A percentile compares a stretch with the other conserved stretches of the same genome.
These are phyloP conservation scores for Mycena galopus DNA, from an alignment of 768 basidiomycete species.

Conservation along the genomic window DNA sequence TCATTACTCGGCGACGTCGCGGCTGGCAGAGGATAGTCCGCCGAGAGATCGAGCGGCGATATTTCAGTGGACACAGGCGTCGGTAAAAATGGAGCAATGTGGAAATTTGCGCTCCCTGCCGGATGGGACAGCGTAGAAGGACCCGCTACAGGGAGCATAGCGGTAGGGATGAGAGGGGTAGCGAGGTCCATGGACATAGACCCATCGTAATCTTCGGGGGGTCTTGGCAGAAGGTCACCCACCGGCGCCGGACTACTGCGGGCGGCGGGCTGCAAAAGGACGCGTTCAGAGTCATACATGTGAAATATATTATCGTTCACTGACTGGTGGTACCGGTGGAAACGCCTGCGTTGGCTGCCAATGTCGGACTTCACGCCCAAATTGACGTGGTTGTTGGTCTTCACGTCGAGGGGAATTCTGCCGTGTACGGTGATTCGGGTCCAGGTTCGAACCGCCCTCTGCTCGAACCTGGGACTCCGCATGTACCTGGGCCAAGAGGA, in stretches of 20 bases:
- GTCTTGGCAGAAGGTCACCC: not conserved
- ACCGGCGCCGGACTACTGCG: not conserved
- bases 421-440: not conserved
- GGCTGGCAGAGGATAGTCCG: not conserved
- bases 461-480: not conserved
- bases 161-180: constrained; percentile 59
- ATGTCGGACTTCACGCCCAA: not conserved
- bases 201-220: constrained; percentile 51
- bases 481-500: constrained; percentile 20
- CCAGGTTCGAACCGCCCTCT: not conserved
- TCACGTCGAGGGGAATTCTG: not conserved
- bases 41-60: constrained; percentile 12
- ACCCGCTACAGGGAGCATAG: constrained; percentile 35
- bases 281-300: not conserved
- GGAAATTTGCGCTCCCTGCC: not conserved
- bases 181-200: constrained; percentile 67
- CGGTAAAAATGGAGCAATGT: constrained; percentile 31
- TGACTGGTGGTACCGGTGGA: not conserved
- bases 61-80: constrained; percentile 29
- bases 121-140: not conserved
- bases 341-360: not conserved
- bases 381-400: not conserved
- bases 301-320: not conserved
- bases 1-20: not conserved
- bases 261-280: not conserved